Conservation (phyloP, 345 rosid species). For the Boechera divaricarpa region DNA sequence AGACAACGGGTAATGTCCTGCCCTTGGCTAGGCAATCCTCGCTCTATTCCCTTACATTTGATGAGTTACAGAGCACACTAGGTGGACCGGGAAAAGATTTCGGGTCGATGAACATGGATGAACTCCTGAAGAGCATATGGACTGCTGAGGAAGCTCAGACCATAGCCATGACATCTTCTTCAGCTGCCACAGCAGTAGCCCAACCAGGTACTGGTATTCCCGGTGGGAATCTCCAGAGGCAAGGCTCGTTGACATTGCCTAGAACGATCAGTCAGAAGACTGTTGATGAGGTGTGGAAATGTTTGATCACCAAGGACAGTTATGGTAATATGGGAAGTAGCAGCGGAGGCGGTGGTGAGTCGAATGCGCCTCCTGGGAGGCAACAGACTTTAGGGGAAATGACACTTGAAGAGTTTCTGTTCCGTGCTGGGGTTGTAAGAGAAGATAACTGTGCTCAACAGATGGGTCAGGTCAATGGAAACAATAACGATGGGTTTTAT, state of each 20-base stretch:
- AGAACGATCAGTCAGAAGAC: constrained; percentile 94
- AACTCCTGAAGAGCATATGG: constrained; percentile 85
- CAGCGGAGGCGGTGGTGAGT: constrained; percentile 46
- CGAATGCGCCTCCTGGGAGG: constrained; percentile 57
- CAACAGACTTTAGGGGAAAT: constrained; percentile 74
- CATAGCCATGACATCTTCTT: constrained; percentile 47
- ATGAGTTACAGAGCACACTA: constrained; percentile 80
- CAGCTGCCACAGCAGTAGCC: constrained; percentile 34
- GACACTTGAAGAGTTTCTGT: constrained; percentile 93
- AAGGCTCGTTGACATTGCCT: constrained; percentile 92
- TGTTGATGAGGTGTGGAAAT: constrained; percentile 95
- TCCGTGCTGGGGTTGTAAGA: constrained; percentile 81
- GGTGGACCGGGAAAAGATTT: constrained; percentile 84
- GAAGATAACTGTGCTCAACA: constrained; percentile 61
- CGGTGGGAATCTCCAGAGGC: constrained; percentile 78
- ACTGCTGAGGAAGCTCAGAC: constrained; percentile 87
- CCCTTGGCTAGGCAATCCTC: constrained; percentile 77
- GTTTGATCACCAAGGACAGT: constrained; percentile 61
- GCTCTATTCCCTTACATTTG: constrained; percentile 79
- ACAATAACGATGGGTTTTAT: constrained; percentile 54
- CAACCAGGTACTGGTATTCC: constrained; percentile 45
- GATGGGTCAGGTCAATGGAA: constrained; percentile 46
- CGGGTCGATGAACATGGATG: constrained; percentile 99
- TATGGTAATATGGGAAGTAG: constrained; percentile 45
- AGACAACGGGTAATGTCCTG: constrained; percentile 45